These are phyloP conservation scores for Penicillium cosmopolitanum DNA, from an alignment of 495 filamentous ascomycete species.

Conservation along the genomic window DNA sequence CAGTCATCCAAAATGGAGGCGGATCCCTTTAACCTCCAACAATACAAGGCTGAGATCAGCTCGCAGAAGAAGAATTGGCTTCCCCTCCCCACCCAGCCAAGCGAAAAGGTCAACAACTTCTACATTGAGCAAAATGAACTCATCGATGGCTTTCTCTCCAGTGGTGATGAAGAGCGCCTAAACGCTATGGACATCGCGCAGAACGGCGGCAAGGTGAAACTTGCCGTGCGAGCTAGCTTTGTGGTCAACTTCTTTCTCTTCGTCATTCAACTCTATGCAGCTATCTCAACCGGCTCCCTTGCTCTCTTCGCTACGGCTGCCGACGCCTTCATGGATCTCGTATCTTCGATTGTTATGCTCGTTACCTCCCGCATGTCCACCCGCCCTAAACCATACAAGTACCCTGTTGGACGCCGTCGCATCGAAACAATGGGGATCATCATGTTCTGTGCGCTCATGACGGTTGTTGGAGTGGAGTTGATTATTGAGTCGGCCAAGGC, in stretches of 20 bases:
- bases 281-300: constrained; percentile 58
- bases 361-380: constrained; percentile 54
- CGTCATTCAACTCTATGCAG: constrained; percentile 61
- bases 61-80: constrained; percentile 13
- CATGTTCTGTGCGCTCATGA: constrained; percentile 62
- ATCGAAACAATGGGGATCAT: constrained; percentile 62
- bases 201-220: constrained; percentile 57
- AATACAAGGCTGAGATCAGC: constrained; percentile 19
- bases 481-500: constrained; percentile 54
- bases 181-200: constrained; percentile 50
- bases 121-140: constrained; percentile 58
- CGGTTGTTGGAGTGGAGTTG: constrained; percentile 57
- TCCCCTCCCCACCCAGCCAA: constrained; percentile 5
- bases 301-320: constrained; percentile 61
- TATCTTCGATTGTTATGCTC: constrained; percentile 59
- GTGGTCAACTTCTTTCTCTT: constrained; percentile 57
- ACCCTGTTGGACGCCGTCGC: constrained; percentile 57
- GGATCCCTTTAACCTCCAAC: constrained; percentile 20
- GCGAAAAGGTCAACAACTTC: constrained; percentile 33
- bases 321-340: constrained; percentile 64
- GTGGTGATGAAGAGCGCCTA: constrained; percentile 54
- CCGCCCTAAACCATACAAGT: constrained; percentile 58
- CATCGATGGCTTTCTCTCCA: constrained; percentile 58
- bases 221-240: constrained; percentile 59
- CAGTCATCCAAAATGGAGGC: constrained; percentile 13